phyloP scores from a whole-genome alignment of 2,329 filamentous ascomycete species.

The Calonectria fujianensis region DNA sequence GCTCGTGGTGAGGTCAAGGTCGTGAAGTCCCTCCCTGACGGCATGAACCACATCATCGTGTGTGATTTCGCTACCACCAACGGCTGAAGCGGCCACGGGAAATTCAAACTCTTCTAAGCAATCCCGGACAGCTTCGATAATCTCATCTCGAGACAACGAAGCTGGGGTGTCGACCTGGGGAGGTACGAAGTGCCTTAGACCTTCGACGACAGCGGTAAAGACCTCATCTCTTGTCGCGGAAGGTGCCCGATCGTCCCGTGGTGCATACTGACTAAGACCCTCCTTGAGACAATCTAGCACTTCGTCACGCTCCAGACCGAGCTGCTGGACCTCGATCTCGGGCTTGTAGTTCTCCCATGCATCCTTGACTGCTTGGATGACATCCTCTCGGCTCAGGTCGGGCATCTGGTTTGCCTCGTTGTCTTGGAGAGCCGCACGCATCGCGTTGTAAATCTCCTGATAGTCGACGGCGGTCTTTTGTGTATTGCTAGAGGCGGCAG shows the following conservation, averaged over 20 bases:
- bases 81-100: constrained; percentile 75
- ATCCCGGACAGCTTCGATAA: constrained; percentile 88
- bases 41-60: constrained; percentile 79
- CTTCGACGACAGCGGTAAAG: constrained; percentile 88
- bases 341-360: constrained; percentile 97
- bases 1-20: constrained; percentile 67
- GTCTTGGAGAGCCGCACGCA: constrained; percentile 84
- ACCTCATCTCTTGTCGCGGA: constrained; percentile 89
- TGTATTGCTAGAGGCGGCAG: constrained; percentile 77
- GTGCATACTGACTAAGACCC: constrained; percentile 85
- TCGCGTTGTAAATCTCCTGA: constrained; percentile 89
- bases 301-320: constrained; percentile 92
- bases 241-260: constrained; percentile 70
- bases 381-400: constrained; percentile 83
- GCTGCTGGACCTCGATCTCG: constrained; percentile 91
- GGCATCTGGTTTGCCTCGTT: constrained; percentile 68
- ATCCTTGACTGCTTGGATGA: constrained; percentile 89
- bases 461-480: constrained; percentile 80
- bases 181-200: constrained; percentile 86
- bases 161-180: constrained; percentile 82
- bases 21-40: constrained; percentile 75
- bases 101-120: constrained; percentile 91
- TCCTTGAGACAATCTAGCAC: constrained; percentile 90
- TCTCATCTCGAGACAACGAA: constrained; percentile 85
- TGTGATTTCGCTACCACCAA: constrained; percentile 71